These are phyloP conservation scores for Mortierella sp. DNA, from an alignment of 371 early-diverging fungal species.

Conservation along the genomic window DNA sequence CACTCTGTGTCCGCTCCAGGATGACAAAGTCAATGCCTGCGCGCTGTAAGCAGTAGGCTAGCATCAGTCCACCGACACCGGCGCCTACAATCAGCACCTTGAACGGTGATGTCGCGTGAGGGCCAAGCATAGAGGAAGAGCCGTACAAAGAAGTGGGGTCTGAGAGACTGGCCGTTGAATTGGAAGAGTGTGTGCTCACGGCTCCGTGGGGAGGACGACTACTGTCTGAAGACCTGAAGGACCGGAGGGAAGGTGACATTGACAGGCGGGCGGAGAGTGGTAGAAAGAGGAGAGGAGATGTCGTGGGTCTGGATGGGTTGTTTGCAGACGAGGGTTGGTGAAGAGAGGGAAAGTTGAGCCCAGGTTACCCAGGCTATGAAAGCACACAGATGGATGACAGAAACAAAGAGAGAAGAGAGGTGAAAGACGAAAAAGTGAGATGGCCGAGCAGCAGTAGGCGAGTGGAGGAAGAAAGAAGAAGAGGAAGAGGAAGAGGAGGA, in stretches of 20 bases:
- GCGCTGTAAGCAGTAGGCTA: slow-evolving; percentile 34
- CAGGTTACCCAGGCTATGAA: too few species aligned
- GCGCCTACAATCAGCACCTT: slow-evolving; percentile 41
- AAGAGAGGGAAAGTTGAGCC: too few species aligned
- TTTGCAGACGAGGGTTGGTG: not conserved
- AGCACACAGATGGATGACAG: too few species aligned
- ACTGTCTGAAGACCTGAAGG: slow-evolving; percentile 7
- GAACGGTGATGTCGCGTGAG: slow-evolving; percentile 17
- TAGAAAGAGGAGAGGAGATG: not conserved
- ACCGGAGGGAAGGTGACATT: slow-evolving; percentile 7
- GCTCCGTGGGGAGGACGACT: slow-evolving; percentile 1
- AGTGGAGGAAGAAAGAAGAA: not conserved
- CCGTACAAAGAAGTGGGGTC: slow-evolving; percentile 3
- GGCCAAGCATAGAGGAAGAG: slow-evolving; percentile 3
- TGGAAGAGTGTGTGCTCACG: not conserved
- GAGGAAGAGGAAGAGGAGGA: too few species aligned
- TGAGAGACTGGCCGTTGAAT: slow-evolving; percentile 8
- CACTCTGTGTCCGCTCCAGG: slow-evolving; percentile 10
- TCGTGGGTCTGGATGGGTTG: not conserved
- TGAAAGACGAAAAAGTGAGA: not conserved
- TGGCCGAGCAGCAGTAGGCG: not conserved
- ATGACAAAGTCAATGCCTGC: slow-evolving; percentile 45
- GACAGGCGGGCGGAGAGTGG: not conserved
- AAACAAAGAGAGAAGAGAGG: too few species aligned
- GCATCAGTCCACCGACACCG: slow-evolving; percentile 34